Conservation (phyloP, 805 yeast species). For the Suhomyces tanzawaensis region DNA sequence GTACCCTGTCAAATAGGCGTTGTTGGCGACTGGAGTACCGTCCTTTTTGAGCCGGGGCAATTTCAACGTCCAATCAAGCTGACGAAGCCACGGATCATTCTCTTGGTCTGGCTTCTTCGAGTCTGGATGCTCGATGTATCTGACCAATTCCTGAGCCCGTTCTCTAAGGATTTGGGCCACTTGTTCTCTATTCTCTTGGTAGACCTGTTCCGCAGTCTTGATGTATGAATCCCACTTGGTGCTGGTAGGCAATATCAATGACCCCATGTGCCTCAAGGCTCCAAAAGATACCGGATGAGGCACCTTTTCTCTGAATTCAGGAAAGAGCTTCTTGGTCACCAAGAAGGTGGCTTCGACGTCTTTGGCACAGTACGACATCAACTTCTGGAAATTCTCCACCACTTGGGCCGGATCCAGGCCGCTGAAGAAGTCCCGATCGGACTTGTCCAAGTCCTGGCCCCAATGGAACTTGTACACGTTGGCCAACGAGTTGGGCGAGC, state of each 20-base stretch:
- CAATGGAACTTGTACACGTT: conserved; percentile 82
- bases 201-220: conserved; percentile 62
- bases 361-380: conserved; percentile 78
- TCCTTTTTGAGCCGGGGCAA: conserved; percentile 62
- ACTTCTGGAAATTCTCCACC: conserved; percentile 51
- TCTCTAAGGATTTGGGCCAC: conserved; percentile 58
- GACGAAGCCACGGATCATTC: conserved; percentile 85
- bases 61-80: conserved; percentile 79
- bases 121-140: conserved; percentile 31
- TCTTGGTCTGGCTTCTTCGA: conserved; percentile 28
- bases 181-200: conserved; percentile 52
- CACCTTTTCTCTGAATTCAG: conserved; percentile 60
- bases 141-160: conserved; percentile 60
- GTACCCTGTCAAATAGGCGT: conserved; percentile 76
- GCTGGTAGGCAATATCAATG: conserved; percentile 77
- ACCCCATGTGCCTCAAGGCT: conserved; percentile 71
- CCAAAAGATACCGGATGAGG: conserved; percentile 97
- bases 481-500: conserved; percentile 75
- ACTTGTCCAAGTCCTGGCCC: conserved; percentile 62
- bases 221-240: conserved; percentile 71
- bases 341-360: conserved; percentile 78
- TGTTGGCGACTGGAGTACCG: conserved; percentile 68
- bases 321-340: conserved; percentile 68
- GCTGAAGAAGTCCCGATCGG: conserved; percentile 62
- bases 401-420: conserved; percentile 53